Conservation (phyloP, 148 eudicot genomes). For the Diospyros kaki region DNA sequence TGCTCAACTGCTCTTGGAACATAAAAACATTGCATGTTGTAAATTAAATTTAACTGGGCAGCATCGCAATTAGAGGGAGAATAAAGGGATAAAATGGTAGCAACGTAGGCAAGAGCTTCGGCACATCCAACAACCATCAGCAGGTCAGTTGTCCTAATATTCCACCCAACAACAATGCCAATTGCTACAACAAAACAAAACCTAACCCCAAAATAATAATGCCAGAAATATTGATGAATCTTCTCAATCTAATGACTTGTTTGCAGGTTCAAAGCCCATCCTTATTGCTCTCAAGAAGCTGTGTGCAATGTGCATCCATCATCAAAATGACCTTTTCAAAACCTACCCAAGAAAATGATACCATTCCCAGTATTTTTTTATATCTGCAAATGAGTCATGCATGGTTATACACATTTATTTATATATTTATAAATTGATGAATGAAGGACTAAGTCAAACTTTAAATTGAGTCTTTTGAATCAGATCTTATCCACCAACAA, state of each 20-base stretch:
- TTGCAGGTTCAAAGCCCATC: constrained; percentile 15
- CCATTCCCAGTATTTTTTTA: not conserved
- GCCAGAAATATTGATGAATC: not conserved
- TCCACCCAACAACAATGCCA: constrained; percentile 9
- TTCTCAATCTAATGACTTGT: not conserved
- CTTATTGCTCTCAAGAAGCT: constrained; percentile 18
- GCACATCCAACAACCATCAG: not conserved
- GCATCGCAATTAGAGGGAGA: not conserved
- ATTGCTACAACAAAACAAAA: not conserved
- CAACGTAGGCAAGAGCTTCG: not conserved
- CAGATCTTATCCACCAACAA: too few relatives aligned
- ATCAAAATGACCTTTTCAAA: constrained; percentile 19
- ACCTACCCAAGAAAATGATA: constrained; percentile 35
- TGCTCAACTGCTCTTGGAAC: too few relatives aligned
- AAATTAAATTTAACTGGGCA: too few relatives aligned
- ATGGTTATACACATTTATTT: not conserved
- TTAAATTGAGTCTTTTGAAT: too few relatives aligned
- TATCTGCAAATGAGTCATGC: too few relatives aligned
- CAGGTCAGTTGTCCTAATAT: constrained; percentile 21
- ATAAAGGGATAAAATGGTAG: not conserved
- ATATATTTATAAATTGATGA: not conserved
- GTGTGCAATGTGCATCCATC: not conserved
- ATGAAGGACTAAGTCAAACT: not conserved
- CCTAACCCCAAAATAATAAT: not conserved
- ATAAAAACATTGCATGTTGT: not conserved